A percentile compares a stretch with the other conserved stretches of the same genome.
Evolutionary conservation across 768 basidiomycete genomes (phyloP).

Genomic region (Fomitopsis pulvina): DNA sequence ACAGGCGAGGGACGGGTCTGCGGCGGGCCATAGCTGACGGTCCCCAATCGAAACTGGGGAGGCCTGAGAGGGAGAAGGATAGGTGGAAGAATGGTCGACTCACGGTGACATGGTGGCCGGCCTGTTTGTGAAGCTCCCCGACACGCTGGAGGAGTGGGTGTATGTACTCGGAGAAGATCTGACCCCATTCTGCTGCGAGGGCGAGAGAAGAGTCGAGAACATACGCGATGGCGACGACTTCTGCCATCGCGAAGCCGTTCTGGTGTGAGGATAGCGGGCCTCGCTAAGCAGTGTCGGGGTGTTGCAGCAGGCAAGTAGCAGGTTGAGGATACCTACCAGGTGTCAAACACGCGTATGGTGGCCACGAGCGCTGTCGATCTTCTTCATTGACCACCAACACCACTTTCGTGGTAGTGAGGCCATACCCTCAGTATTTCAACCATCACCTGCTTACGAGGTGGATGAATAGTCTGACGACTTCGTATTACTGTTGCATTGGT

Average conservation of each 20-base stretch:
- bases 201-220: slow-evolving; percentile 56
- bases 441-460: no score
- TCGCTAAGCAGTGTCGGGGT: no score
- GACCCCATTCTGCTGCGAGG: slow-evolving; percentile 47
- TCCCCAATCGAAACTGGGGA: slow-evolving; percentile 36
- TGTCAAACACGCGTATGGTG: no score
- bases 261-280: no score
- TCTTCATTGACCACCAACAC: no score
- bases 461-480: no score
- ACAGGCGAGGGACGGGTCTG: slow-evolving; percentile 50
- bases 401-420: no score
- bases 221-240: slow-evolving; percentile 39
- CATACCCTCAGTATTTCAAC: no score
- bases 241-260: background rate
- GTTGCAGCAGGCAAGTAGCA: no score
- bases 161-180: slow-evolving; percentile 41
- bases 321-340: no score
- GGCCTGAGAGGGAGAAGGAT: background rate
- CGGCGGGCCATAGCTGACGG: slow-evolving; percentile 59
- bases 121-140: slow-evolving; percentile 27
- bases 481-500: no score
- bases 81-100: slow-evolving; percentile 8
- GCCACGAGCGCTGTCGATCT: no score
- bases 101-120: background rate
- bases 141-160: slow-evolving; percentile 46